These are phyloP conservation scores for Coemansia aciculifera DNA, from an alignment of 192 early-diverging fungal species.

Conservation along the genomic window DNA sequence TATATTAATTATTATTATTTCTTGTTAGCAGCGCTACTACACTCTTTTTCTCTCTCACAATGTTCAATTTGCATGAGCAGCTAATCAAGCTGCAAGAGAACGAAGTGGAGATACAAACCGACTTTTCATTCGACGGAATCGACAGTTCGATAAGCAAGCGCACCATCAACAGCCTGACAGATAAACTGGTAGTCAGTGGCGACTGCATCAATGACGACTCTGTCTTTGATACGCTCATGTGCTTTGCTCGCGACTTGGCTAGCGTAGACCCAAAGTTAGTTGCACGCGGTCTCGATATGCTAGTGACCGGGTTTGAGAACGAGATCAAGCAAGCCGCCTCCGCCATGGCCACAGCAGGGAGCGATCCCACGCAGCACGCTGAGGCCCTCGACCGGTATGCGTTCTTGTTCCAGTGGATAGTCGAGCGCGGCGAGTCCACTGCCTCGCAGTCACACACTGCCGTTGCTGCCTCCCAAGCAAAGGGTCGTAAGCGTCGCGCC, in stretches of 20 bases:
- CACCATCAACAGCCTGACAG: slow-evolving; percentile 56
- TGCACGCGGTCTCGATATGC: slow-evolving; percentile 66
- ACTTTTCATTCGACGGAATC: slow-evolving; percentile 42
- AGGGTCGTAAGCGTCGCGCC: slow-evolving; percentile 43
- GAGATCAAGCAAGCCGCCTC: slow-evolving; percentile 62
- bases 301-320: slow-evolving; percentile 69
- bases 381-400: slow-evolving; percentile 77
- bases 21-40: neutral
- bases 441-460: slow-evolving; percentile 32
- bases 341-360: slow-evolving; percentile 66
- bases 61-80: slow-evolving; percentile 63
- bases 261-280: slow-evolving; percentile 46
- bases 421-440: slow-evolving; percentile 66
- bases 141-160: slow-evolving; percentile 42
- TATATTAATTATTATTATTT: slow-evolving; percentile 6
- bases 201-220: slow-evolving; percentile 38
- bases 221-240: slow-evolving; percentile 35
- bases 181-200: slow-evolving; percentile 49
- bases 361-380: slow-evolving; percentile 67
- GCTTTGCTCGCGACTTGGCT: slow-evolving; percentile 53
- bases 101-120: slow-evolving; percentile 45
- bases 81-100: slow-evolving; percentile 61
- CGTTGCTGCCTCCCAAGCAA: slow-evolving; percentile 9
- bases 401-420: slow-evolving; percentile 81
- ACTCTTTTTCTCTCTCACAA: slow-evolving; percentile 9